A percentile compares a stretch with the other conserved stretches of the same genome.
Conservation (phyloP, 2,329 filamentous ascomycete genomes). For the Sphaerulina musiva region DNA sequence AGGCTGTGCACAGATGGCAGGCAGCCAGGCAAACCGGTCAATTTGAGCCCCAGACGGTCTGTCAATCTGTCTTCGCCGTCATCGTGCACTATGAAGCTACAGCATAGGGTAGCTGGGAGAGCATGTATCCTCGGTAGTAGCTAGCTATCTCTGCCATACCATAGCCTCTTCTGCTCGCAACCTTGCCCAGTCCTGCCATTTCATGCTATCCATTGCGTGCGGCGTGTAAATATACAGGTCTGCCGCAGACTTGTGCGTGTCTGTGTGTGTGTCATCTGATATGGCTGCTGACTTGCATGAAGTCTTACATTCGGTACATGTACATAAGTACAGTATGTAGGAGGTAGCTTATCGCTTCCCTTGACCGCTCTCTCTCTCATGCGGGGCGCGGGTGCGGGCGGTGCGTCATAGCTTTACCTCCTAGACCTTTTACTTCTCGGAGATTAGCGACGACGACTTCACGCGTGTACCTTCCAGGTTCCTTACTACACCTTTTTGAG, state of each 20-base stretch:
- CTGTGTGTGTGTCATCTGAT: too few relatives aligned
- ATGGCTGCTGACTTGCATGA: too few relatives aligned
- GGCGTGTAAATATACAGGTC: neutral
- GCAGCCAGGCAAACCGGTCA: neutral
- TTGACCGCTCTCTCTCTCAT: neutral
- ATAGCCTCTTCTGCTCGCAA: conserved; percentile 8
- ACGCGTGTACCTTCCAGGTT: too few relatives aligned
- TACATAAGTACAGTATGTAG: neutral
- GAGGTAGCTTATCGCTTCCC: too few relatives aligned
- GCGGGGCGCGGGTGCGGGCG: too few relatives aligned
- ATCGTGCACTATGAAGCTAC: neutral
- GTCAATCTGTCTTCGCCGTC: neutral
- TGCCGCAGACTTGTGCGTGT: neutral
- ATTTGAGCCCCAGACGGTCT: conserved; percentile 3
- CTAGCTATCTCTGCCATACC: conserved; percentile 4
- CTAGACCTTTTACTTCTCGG: too few relatives aligned
- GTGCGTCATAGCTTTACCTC: too few relatives aligned
- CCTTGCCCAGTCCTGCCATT: neutral
- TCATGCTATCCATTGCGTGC: neutral
- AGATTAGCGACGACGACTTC: too few relatives aligned
- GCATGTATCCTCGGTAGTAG: neutral
- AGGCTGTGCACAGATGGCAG: neutral
- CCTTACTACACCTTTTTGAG: too few relatives aligned
- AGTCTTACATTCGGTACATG: too few relatives aligned
- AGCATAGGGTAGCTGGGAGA: conserved; percentile 3